These are phyloP conservation scores for Helenozyma baotianmanensis DNA, from an alignment of 805 yeast species.

Conservation along the genomic window DNA sequence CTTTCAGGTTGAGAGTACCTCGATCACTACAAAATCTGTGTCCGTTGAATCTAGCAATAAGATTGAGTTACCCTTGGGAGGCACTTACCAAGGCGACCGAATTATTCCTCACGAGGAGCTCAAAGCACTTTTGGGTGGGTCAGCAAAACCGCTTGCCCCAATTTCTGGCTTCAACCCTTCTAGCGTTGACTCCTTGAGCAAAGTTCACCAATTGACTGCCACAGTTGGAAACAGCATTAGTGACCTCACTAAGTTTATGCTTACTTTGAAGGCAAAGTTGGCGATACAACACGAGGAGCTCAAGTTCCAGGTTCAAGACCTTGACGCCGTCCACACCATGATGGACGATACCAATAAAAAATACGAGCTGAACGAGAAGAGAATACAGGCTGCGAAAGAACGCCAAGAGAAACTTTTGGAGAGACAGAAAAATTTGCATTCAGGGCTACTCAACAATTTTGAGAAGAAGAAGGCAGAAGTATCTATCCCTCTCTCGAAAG, in stretches of 20 bases:
- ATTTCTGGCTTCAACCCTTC: too few relatives aligned
- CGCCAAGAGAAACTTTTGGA: conserved; percentile 21
- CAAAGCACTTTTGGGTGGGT: conserved; percentile 1
- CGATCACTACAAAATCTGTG: too few relatives aligned
- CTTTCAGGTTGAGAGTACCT: conserved; percentile 8
- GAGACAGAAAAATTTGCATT: conserved; percentile 19
- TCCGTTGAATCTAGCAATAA: too few relatives aligned
- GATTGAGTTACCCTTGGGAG: too few relatives aligned
- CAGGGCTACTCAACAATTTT: conserved; percentile 19
- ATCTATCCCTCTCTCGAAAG: conserved; percentile 28
- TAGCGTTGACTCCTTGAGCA: conserved; percentile 3
- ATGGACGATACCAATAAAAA: conserved; percentile 5
- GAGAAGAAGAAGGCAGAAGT: conserved; percentile 18
- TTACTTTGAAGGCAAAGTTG: conserved; percentile 9
- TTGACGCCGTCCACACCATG: conserved; percentile 4
- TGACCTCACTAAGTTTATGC: conserved; percentile 10
- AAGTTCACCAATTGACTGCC: conserved; percentile 5
- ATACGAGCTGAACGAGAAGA: conserved; percentile 5
- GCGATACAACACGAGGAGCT: conserved; percentile 22
- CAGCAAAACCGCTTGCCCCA: too few relatives aligned
- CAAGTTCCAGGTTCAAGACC: conserved; percentile 15
- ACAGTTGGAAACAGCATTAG: conserved; percentile 4
- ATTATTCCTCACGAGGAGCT: too few relatives aligned
- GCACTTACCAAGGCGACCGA: too few relatives aligned
- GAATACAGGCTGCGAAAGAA: conserved; percentile 11